A percentile compares a stretch with the other conserved stretches of the same genome.
Conservation (phyloP, 768 basidiomycete genomes). For the Lyophyllum shimeji region DNA sequence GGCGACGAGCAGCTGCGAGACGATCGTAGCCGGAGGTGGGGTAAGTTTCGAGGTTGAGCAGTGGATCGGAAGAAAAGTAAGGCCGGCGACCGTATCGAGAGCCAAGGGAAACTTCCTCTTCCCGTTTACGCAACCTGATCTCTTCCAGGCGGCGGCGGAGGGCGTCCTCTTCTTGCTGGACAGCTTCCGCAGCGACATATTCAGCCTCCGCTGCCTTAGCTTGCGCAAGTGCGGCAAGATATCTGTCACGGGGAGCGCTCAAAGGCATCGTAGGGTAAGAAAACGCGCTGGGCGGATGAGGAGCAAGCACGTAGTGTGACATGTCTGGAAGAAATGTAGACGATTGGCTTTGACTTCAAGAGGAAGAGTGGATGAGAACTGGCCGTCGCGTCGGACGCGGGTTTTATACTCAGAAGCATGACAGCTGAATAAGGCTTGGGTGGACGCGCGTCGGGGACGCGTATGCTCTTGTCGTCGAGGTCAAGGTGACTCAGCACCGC, state of each 20-base stretch:
- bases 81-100: constrained; percentile 3
- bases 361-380: background rate
- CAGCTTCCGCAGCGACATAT: constrained; percentile 32
- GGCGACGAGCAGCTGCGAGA: constrained; percentile 9
- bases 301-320: constrained; percentile 16
- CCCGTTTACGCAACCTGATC: constrained; percentile 17
- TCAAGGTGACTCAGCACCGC: background rate
- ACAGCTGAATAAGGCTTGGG: constrained; percentile 14
- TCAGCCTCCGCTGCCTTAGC: constrained; percentile 37
- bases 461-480: background rate
- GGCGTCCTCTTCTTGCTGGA: constrained; percentile 29
- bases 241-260: constrained; percentile 29
- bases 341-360: background rate
- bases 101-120: constrained; percentile 1
- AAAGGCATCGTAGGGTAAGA: constrained; percentile 8
- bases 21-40: constrained; percentile 4
- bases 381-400: background rate
- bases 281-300: background rate
- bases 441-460: constrained; percentile 22
- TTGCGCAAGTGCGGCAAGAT: constrained; percentile 35
- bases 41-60: background rate
- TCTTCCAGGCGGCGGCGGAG: constrained; percentile 25
- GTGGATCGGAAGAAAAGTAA: background rate
- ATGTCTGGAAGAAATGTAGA: constrained; percentile 8
- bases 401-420: constrained; percentile 21